Evolutionary conservation across 2,329 filamentous ascomycete species (phyloP).

Genomic region (Hypoxylon sp.): DNA sequence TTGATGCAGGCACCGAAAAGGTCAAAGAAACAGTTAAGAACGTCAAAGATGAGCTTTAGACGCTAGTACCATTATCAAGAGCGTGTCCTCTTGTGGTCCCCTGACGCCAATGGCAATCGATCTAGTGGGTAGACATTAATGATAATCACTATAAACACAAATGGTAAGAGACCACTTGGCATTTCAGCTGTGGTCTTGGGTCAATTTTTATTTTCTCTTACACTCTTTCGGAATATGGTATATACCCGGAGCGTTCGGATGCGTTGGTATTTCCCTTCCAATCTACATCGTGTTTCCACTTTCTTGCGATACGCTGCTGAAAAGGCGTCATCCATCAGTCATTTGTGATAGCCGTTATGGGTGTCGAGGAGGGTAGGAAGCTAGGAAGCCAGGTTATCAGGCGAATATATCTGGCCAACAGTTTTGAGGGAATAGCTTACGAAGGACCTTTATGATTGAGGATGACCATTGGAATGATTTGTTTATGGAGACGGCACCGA

Average conservation of each 20-base stretch:
- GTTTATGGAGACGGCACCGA: constrained; percentile 1
- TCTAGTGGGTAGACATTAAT: constrained; percentile 13
- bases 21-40: constrained; percentile 50
- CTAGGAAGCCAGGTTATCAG: neutral
- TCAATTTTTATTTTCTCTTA: constrained; percentile 39
- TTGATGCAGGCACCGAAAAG: constrained; percentile 45
- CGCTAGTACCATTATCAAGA: neutral
- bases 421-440: constrained; percentile 18
- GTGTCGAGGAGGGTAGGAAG: constrained; percentile 1
- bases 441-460: constrained; percentile 17
- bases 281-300: constrained; percentile 23
- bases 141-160: constrained; percentile 19
- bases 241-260: constrained; percentile 45
- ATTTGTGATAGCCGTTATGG: neutral
- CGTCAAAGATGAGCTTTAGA: constrained; percentile 49
- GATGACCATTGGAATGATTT: constrained; percentile 36
- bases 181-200: constrained; percentile 4
- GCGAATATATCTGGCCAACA: constrained; percentile 9
- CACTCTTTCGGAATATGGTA: constrained; percentile 43
- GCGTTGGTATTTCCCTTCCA: constrained; percentile 32
- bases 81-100: too few species aligned
- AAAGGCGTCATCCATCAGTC: constrained; percentile 3
- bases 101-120: neutral
- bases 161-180: constrained; percentile 8
- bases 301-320: constrained; percentile 1